Evolutionary conservation across 169 alveolate species (phyloP).

Genomic region (Cyclospora cayetanensis): DNA sequence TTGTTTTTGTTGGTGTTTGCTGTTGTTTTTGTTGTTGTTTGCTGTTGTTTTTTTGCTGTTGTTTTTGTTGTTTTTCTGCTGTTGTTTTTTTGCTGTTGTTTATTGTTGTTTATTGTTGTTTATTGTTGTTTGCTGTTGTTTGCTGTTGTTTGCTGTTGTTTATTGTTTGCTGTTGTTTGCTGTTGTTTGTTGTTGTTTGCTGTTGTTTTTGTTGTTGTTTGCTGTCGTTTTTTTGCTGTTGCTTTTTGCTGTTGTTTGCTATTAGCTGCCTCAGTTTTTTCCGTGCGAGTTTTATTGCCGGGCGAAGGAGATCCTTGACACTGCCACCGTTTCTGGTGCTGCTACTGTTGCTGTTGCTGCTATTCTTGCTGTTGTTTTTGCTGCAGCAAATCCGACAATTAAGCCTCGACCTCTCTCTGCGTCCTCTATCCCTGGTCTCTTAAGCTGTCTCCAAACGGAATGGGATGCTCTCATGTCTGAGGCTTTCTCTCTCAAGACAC

Average conservation of each 20-base stretch:
- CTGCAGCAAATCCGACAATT: slow-evolving; percentile 77
- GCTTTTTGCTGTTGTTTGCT: not conserved
- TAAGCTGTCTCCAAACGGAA: slow-evolving; percentile 92
- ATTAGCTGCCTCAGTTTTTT: not conserved
- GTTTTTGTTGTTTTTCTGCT: too few species aligned
- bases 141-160: not conserved
- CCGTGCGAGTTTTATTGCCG: not conserved
- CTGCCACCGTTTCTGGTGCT: not conserved
- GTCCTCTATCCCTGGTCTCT: slow-evolving; percentile 93
- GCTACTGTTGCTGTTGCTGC: slow-evolving; percentile 27
- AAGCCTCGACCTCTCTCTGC: slow-evolving; percentile 94
- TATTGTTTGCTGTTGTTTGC: not conserved
- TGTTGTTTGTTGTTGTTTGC: not conserved
- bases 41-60: not conserved
- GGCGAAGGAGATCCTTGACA: not conserved
- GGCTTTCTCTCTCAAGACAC: slow-evolving; percentile 89
- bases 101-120: slow-evolving; percentile 6
- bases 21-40: not conserved
- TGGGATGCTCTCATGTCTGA: slow-evolving; percentile 97
- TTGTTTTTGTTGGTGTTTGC: not conserved
- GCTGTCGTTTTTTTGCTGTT: not conserved
- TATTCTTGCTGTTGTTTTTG: not conserved
- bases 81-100: not conserved
- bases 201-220: not conserved
- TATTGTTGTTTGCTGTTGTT: not conserved